phyloP scores from a whole-genome alignment of 345 rosid species.

The Gossypium turneri region DNA sequence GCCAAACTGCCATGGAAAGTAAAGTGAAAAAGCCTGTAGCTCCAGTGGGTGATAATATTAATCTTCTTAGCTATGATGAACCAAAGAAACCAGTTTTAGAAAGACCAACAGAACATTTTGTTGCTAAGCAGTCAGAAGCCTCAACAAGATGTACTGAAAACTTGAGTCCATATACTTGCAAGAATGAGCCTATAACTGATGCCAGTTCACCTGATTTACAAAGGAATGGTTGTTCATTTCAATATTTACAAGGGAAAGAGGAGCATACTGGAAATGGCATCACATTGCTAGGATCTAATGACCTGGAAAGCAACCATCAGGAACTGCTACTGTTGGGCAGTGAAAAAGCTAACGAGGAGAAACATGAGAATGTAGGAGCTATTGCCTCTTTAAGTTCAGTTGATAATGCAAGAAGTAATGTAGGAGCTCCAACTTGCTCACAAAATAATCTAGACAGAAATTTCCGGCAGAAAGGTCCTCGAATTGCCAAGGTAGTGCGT shows the following conservation, averaged over 20 bases:
- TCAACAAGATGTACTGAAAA: constrained; percentile 30
- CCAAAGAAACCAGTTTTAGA: constrained; percentile 38
- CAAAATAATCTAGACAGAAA: constrained; percentile 67
- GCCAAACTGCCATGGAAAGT: constrained; percentile 23
- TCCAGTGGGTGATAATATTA: constrained; percentile 38
- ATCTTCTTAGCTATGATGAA: constrained; percentile 71
- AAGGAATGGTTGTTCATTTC: constrained; percentile 27
- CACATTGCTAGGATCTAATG: constrained; percentile 25
- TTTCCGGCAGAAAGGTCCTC: constrained; percentile 92
- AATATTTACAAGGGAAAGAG: constrained; percentile 24
- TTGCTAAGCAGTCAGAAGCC: constrained; percentile 17
- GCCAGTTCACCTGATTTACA: constrained; percentile 24
- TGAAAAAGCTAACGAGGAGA: constrained; percentile 39
- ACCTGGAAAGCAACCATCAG: constrained; percentile 18
- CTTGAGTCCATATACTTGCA: constrained; percentile 19
- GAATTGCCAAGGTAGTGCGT: constrained; percentile 95
- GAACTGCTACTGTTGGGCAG: constrained; percentile 23
- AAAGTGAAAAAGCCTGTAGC: constrained; percentile 33
- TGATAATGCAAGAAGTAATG: constrained; percentile 35
- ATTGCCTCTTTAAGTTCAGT: constrained; percentile 33
- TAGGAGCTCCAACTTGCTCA: constrained; percentile 50
- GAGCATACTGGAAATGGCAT: constrained; percentile 31
- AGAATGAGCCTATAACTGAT: constrained; percentile 24
- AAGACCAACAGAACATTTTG: constrained; percentile 26
- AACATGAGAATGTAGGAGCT: constrained; percentile 42